These are phyloP conservation scores for Solanum acaule DNA, from an alignment of 257 asterid genomes.

Conservation along the genomic window DNA sequence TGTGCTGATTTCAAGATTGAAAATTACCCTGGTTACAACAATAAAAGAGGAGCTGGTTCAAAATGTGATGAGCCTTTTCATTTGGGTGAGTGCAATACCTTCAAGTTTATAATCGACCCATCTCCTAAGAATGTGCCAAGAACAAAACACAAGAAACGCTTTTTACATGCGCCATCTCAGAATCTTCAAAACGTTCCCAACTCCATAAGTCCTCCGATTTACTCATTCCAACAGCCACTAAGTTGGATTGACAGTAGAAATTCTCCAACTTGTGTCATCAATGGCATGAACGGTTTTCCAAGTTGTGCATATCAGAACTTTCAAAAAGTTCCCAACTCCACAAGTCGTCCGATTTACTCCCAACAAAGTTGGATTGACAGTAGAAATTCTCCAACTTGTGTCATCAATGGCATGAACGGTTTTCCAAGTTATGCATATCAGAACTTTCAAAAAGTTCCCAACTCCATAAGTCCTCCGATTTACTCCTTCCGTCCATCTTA, in stretches of 20 bases:
- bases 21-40: slow-evolving; percentile 43
- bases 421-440: background rate
- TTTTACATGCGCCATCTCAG: background rate
- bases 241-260: background rate
- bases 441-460: background rate
- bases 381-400: background rate
- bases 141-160: background rate
- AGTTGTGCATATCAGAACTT: background rate
- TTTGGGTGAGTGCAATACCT: slow-evolving; percentile 35
- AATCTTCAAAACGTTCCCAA: background rate
- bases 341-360: background rate
- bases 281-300: background rate
- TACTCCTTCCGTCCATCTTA: background rate
- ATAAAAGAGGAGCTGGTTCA: slow-evolving; percentile 51
- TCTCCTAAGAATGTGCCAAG: background rate
- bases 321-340: background rate
- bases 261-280: background rate
- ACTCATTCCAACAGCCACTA: background rate
- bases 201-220: background rate
- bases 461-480: background rate
- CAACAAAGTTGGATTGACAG: background rate
- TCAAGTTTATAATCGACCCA: slow-evolving; percentile 19
- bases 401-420: background rate
- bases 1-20: slow-evolving; percentile 23
- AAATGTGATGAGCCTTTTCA: slow-evolving; percentile 33